These are phyloP conservation scores for Parmales sp. DNA, from an alignment of 108 stramenopile genomes.

Conservation along the genomic window DNA sequence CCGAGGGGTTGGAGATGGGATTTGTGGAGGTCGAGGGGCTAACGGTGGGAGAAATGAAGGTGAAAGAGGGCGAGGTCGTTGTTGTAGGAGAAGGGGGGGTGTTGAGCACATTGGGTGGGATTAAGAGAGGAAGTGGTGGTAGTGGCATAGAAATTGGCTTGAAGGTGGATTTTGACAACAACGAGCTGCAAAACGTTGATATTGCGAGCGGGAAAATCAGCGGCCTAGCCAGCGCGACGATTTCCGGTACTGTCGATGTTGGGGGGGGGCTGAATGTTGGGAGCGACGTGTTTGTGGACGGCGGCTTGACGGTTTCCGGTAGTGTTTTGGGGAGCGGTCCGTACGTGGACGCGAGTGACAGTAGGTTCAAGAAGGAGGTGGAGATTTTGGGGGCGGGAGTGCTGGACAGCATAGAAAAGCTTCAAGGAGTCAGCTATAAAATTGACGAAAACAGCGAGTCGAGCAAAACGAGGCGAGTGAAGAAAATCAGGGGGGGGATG, in stretches of 20 bases:
- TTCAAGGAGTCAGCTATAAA: slow-evolving; percentile 32
- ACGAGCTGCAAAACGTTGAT: slow-evolving; percentile 17
- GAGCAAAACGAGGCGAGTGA: neutral
- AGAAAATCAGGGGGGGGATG: neutral
- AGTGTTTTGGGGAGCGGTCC: slow-evolving; percentile 50
- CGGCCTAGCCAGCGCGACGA: slow-evolving; percentile 20
- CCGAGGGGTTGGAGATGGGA: slow-evolving; percentile 20
- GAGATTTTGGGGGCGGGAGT: slow-evolving; percentile 18
- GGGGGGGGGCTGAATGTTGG: slow-evolving; percentile 26
- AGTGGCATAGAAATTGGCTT: slow-evolving; percentile 15
- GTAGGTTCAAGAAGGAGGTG: slow-evolving; percentile 38
- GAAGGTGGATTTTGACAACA: slow-evolving; percentile 15
- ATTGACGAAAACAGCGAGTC: slow-evolving; percentile 12
- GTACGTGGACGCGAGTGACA: slow-evolving; percentile 46
- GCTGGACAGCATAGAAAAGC: slow-evolving; percentile 22
- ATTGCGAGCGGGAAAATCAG: slow-evolving; percentile 28
- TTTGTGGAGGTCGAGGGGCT: slow-evolving; percentile 28
- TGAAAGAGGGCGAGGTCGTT: slow-evolving; percentile 24
- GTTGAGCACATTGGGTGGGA: neutral
- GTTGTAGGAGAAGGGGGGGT: slow-evolving; percentile 12
- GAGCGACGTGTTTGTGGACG: slow-evolving; percentile 38
- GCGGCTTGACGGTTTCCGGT: slow-evolving; percentile 38
- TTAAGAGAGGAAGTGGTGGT: neutral
- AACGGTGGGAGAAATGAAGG: slow-evolving; percentile 18
- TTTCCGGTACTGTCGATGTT: slow-evolving; percentile 14